phyloP scores from a whole-genome alignment of 805 yeast genomes.

The Saitoella complicata region DNA sequence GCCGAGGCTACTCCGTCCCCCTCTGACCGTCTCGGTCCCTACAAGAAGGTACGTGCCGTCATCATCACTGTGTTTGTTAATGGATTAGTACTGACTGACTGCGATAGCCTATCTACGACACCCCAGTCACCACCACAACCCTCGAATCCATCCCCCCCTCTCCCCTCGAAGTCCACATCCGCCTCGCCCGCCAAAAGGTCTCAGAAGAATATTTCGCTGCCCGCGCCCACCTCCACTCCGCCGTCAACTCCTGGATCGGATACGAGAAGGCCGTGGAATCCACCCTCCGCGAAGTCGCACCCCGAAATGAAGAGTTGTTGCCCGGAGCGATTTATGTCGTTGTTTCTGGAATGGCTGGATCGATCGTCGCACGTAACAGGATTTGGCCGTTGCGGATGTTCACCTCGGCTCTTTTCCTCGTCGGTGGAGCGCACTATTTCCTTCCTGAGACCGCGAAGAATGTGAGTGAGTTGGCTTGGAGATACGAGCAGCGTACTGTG shows the following conservation, averaged over 20 bases:
- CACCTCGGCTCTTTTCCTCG: conserved; percentile 42
- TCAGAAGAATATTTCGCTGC: no score
- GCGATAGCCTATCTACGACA: no score
- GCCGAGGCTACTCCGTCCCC: no score
- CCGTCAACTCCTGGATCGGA: conserved; percentile 11
- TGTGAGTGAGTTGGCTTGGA: conserved; percentile 41
- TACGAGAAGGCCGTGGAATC: neutral
- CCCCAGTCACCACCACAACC: no score
- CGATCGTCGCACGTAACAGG: conserved; percentile 54
- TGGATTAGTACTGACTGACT: no score
- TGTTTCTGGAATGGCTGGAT: conserved; percentile 56
- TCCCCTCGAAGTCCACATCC: no score
- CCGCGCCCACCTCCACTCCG: neutral
- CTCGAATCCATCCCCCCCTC: no score
- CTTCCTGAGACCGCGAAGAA: conserved; percentile 58
- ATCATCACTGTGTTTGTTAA: no score
- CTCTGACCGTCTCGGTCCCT: no score
- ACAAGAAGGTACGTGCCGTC: no score
- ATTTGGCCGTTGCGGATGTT: conserved; percentile 35
- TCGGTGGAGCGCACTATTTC: conserved; percentile 45
- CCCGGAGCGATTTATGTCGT: conserved; percentile 57
- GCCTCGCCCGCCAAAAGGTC: no score
- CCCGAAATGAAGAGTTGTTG: conserved; percentile 47
- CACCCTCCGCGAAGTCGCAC: conserved; percentile 6
- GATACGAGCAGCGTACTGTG: conserved; percentile 31